Percentiles rank a stretch among this genome's conserved stretches.
Evolutionary conservation across 352 stramenopile species (phyloP).

Genomic region (Pythium angustatum): DNA sequence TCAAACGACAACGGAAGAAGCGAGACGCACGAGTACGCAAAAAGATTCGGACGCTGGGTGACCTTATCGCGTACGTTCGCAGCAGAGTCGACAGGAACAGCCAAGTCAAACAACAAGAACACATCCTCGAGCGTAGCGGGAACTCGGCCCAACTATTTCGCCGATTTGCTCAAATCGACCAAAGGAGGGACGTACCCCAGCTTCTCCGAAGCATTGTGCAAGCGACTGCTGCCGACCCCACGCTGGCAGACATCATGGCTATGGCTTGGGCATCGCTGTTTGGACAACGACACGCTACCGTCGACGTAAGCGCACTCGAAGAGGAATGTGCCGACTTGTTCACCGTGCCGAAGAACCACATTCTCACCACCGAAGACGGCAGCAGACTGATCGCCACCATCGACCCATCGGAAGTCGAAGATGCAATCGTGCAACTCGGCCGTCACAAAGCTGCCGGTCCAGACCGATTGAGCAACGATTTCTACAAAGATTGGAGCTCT

Average conservation of each 20-base stretch:
- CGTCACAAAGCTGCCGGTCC: constrained; percentile 8
- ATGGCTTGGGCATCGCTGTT: neutral
- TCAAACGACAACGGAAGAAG: neutral
- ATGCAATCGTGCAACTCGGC: neutral
- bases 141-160: constrained; percentile 3
- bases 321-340: neutral
- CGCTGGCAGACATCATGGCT: neutral
- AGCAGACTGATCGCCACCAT: neutral
- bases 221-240: neutral
- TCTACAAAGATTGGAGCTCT: constrained; percentile 13
- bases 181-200: neutral
- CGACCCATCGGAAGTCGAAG: neutral
- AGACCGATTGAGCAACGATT: constrained; percentile 13
- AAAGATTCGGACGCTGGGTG: neutral
- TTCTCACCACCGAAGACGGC: neutral
- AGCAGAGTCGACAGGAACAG: neutral
- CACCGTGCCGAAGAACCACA: neutral
- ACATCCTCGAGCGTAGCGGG: neutral
- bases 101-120: neutral
- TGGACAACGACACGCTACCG: neutral
- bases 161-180: neutral
- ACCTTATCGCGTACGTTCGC: constrained; percentile 3
- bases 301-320: neutral
- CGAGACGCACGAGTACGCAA: neutral
- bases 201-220: neutral